Evolutionary conservation across 768 basidiomycete genomes (phyloP), one percentile per base, ranked within the genome.

Genomic region (Hericium erinaceus): DNA sequence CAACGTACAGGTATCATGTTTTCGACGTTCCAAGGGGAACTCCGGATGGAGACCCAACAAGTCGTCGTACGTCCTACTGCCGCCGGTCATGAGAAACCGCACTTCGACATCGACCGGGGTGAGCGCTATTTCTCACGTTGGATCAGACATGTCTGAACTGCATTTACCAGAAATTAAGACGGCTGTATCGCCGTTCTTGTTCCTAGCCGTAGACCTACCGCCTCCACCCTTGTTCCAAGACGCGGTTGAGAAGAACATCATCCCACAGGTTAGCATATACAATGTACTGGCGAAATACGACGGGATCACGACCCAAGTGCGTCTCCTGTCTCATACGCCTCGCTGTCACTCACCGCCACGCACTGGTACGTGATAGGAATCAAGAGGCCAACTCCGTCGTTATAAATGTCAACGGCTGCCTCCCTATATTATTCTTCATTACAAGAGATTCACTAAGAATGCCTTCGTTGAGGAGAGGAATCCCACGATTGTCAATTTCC

Each of bases 191-290:
- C 97, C 97, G 4, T 99, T 98, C 77, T 77, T 99, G 58, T 97
- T 95, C 74, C 81, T 99, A 41, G 91, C 95, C 1, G 84, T 98
- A 28, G 97, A 99, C 74, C 80, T 98, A 24, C 97, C 97, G 16
- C 90, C 97, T 0, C 94, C 94, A n/a, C 97, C 95, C 15, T 74
- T 99, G 40, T 99, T 98, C 73, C 95, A 98, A 72, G 95, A 98
- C 68, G 74, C 89, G 4, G 81, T 95, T 49, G 94, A 97, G 75
- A 97, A 97, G 75, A 98, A 98, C 70, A 98, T 99, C 69, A 97
- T 98, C 62, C 97, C 97, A 37, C 97, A 99, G 78, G 92, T 97
- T 60, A 88, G 87, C 49, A 85, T 99, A 57, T 84, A 93, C 58
- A 84, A 86, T 11, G 86, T 98, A 28, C 78, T 98, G 22, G 80